Base-by-base conservation (phyloP, 1,284 basidiomycete species). In the Mixia osmundae region DNA sequence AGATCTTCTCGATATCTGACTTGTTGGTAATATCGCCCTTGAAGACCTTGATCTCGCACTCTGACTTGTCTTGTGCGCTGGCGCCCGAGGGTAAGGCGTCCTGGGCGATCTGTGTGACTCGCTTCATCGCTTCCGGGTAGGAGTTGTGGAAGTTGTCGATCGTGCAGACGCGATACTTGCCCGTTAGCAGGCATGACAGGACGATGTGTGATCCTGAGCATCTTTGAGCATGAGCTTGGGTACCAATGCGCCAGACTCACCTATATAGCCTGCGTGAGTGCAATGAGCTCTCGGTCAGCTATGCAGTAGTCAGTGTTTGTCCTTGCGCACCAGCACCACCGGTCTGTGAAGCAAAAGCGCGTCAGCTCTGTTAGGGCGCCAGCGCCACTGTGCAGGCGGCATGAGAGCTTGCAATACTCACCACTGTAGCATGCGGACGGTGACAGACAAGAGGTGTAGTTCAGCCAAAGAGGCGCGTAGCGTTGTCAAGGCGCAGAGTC, bases 1-100 rank as follows among this genome's bases (percentile, higher is more conserved):
- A 91, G 11, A 91, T 69, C 12, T 61, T 58, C 42, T 72, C 67
- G 42, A 91, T 65, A 46, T 77, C 65, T 3, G 68, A 67, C 25
- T 67, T 61, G 36, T 68, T 64, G 12, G 75, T 77, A 39, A 94
- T 62, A 60, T 94, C 79, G 45, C 67, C 72, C 11, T 58, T 55
- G 56, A 72, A 57, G n/a, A 64, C 56, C 43, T 80, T 76, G 44
- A 85, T 69, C 49, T 69, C 65, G 8, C 71, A 43, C 14, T 46
- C 50, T 25, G 42, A 35, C 44, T 50, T 51, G 25, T 52, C 49
- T 23, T 47, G 45, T 33, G 57, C 55, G 9, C 53, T 49, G 10
- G 59, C 57, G 37, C 45, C 48, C 9, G 47, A 40, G 38, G 54
- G 53, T 19, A 61, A 52, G 40, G 50, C 56, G n/a, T 52, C 48